A percentile compares a stretch with the other conserved stretches of the same genome.
Conservation (phyloP, 768 basidiomycete species). For the Roridomyces roridus region DNA sequence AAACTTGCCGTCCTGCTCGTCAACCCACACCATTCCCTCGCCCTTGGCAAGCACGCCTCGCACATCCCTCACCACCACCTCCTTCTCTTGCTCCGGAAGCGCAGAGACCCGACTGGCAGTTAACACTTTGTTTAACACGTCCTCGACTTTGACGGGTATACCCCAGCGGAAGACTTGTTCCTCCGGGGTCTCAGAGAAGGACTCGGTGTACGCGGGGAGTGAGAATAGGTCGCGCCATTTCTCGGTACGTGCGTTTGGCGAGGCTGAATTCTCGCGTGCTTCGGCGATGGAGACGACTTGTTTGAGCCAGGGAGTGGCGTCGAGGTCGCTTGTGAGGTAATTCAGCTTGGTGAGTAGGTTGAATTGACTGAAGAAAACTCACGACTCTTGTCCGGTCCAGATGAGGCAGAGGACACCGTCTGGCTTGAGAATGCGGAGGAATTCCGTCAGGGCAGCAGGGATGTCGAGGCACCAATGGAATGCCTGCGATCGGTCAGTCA, state of each 20-base stretch:
- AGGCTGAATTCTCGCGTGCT: constrained; percentile 46
- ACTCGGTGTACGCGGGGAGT: constrained; percentile 46
- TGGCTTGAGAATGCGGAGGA: constrained; percentile 63
- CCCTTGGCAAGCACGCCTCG: constrained; percentile 49
- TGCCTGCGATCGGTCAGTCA: constrained; percentile 45
- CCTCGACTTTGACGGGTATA: constrained; percentile 45
- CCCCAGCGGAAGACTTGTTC: constrained; percentile 46
- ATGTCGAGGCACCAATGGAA: constrained; percentile 74
- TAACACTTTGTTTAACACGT: constrained; percentile 54
- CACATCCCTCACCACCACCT: constrained; percentile 44
- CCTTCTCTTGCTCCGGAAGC: constrained; percentile 47
- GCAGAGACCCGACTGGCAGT: constrained; percentile 68
- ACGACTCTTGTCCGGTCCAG: constrained; percentile 59
- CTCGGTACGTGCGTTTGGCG: constrained; percentile 62
- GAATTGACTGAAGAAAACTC: neutral
- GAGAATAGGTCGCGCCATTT: constrained; percentile 61
- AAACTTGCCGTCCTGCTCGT: constrained; percentile 59
- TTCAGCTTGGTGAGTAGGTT: too few species aligned
- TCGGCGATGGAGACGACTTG: constrained; percentile 57
- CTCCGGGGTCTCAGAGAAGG: constrained; percentile 50
- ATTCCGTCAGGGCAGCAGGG: constrained; percentile 59
- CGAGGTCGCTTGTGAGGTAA: too few species aligned
- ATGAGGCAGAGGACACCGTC: constrained; percentile 58
- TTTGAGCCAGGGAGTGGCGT: constrained; percentile 48
- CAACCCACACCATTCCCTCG: constrained; percentile 59